Conservation (phyloP, 176 grass and related monocot species). For the Musa beccarii region DNA sequence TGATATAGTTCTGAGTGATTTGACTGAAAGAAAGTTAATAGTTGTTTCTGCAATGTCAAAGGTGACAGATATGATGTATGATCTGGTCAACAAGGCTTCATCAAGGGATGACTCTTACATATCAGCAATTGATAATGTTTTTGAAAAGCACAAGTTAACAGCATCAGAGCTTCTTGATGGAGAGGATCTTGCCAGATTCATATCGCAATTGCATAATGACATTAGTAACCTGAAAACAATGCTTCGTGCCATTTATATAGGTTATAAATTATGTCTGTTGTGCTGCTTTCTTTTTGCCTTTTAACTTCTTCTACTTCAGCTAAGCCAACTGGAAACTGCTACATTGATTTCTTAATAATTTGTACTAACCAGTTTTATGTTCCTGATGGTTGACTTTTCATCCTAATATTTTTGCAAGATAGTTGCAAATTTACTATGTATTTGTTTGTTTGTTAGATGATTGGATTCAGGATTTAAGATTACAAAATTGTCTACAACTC, state of each 20-base stretch:
- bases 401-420: too few relatives aligned
- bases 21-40: slow-evolving; percentile 74
- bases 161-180: slow-evolving; percentile 86
- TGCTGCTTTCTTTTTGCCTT: neutral
- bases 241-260: slow-evolving; percentile 95
- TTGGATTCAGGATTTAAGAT: too few relatives aligned
- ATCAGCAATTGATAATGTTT: slow-evolving; percentile 60
- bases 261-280: slow-evolving; percentile 15
- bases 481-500: too few relatives aligned
- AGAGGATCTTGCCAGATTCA: slow-evolving; percentile 78
- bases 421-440: too few relatives aligned
- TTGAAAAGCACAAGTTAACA: slow-evolving; percentile 75
- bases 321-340: neutral
- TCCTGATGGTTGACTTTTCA: too few relatives aligned
- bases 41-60: slow-evolving; percentile 98
- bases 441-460: too few relatives aligned
- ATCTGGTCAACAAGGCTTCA: slow-evolving; percentile 76
- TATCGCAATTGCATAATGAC: slow-evolving; percentile 66
- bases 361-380: neutral
- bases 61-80: slow-evolving; percentile 98
- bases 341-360: neutral
- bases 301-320: neutral
- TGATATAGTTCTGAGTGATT: slow-evolving; percentile 65
- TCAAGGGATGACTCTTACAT: slow-evolving; percentile 79
- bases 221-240: slow-evolving; percentile 83